Conservation (phyloP, 73 alveolate genomes). For the Uronychia setigera region DNA sequence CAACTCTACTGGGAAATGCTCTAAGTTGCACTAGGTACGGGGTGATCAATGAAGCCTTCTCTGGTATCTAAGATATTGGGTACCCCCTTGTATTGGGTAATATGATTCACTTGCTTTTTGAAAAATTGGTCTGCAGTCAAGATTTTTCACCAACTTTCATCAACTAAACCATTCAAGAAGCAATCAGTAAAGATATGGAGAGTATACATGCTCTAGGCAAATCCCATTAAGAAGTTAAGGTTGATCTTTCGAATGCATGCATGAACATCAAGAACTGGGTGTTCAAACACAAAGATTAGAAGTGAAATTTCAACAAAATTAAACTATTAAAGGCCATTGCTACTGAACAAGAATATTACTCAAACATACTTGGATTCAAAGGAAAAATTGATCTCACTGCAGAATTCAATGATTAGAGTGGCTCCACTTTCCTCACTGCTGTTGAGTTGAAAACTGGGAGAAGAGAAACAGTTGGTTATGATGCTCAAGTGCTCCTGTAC, state of each 20-base stretch:
- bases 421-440: slow-evolving; percentile 40
- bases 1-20: background rate
- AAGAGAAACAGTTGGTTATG: slow-evolving; percentile 19
- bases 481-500: slow-evolving; percentile 65
- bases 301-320: slow-evolving; percentile 14
- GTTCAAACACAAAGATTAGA: background rate
- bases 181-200: slow-evolving; percentile 23
- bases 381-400: slow-evolving; percentile 67
- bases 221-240: slow-evolving; percentile 23
- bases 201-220: slow-evolving; percentile 19
- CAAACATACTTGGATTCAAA: slow-evolving; percentile 56
- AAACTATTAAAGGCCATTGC: slow-evolving; percentile 34
- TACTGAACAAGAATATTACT: slow-evolving; percentile 64
- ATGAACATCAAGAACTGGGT: slow-evolving; percentile 42
- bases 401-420: slow-evolving; percentile 25
- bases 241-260: slow-evolving; percentile 20
- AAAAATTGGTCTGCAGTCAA: background rate
- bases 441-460: slow-evolving; percentile 70
- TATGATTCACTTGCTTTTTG: slow-evolving; percentile 39
- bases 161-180: background rate
- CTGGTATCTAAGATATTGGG: background rate
- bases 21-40: background rate
- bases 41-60: background rate
- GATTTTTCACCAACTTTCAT: slow-evolving; percentile 25
- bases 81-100: slow-evolving; percentile 53